Percentiles rank a stretch among this genome's conserved stretches.
Evolutionary conservation across 2,329 filamentous ascomycete genomes (phyloP).

Genomic region (Hirsutella thompsonii): DNA sequence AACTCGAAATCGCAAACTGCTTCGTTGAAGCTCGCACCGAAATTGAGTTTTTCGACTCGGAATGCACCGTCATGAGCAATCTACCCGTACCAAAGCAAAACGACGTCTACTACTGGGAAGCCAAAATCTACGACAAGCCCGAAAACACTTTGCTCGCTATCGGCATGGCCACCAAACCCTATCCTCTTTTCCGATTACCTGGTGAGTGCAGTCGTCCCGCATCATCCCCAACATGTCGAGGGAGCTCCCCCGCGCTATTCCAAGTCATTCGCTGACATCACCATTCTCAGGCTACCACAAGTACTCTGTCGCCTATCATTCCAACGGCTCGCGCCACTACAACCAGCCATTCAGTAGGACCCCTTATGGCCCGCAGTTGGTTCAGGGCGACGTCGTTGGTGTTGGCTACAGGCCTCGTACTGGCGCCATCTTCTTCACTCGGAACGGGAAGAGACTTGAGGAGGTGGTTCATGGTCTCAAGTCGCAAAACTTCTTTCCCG

Average conservation of each 20-base stretch:
- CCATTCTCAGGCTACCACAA: conserved; percentile 64
- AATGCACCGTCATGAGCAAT: conserved; percentile 95
- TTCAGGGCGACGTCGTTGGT: conserved; percentile 91
- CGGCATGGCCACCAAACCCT: conserved; percentile 92
- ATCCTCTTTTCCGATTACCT: conserved; percentile 85
- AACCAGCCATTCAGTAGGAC: conserved; percentile 84
- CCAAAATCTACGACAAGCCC: conserved; percentile 96
- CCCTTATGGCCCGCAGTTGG: conserved; percentile 68
- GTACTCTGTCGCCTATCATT: conserved; percentile 82
- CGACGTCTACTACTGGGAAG: conserved; percentile 99
- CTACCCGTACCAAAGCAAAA: conserved; percentile 96
- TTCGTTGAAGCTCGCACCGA: conserved; percentile 95
- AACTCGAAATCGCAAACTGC: conserved; percentile 95
- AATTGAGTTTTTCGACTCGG: conserved; percentile 97
- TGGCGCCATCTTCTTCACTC: conserved; percentile 93
- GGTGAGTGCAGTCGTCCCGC: conserved; percentile 40
- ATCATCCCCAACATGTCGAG: neutral
- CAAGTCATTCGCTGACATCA: neutral
- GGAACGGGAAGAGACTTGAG: conserved; percentile 94
- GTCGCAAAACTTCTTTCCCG: conserved; percentile 92
- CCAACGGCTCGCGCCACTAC: conserved; percentile 71
- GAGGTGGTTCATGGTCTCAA: conserved; percentile 90
- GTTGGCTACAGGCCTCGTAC: conserved; percentile 91
- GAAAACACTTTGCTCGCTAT: conserved; percentile 79
- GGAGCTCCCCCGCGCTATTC: neutral